These are phyloP conservation scores for Cylindrodendrum hubeiense DNA, from an alignment of 2,329 filamentous ascomycete species.

Conservation along the genomic window DNA sequence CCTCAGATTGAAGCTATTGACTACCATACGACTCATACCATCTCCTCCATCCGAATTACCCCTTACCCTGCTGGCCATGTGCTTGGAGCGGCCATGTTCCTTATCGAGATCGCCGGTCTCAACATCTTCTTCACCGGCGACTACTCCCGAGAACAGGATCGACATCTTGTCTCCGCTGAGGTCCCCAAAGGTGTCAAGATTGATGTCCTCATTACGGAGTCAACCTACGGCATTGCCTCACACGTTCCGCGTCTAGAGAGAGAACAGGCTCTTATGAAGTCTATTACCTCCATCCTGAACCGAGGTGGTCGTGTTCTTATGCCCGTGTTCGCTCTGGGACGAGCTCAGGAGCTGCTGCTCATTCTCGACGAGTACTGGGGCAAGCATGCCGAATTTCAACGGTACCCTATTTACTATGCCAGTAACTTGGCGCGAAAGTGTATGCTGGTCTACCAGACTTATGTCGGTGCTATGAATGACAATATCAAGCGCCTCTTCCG, in stretches of 20 bases:
- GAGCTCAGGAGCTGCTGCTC: slow-evolving; percentile 92
- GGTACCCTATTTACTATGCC: slow-evolving; percentile 96
- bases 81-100: slow-evolving; percentile 97
- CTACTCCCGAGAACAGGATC: slow-evolving; percentile 95
- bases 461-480: slow-evolving; percentile 98
- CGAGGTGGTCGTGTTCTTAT: slow-evolving; percentile 92
- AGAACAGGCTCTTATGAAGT: slow-evolving; percentile 94
- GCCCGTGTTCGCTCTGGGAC: slow-evolving; percentile 93
- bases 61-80: slow-evolving; percentile 98
- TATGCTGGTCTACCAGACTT: slow-evolving; percentile 99
- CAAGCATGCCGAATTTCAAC: slow-evolving; percentile 88
- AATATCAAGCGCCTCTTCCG: slow-evolving; percentile 97
- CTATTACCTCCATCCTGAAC: slow-evolving; percentile 90
- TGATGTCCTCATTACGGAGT: slow-evolving; percentile 97
- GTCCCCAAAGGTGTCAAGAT: slow-evolving; percentile 91
- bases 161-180: slow-evolving; percentile 93
- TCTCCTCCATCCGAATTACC: slow-evolving; percentile 95
- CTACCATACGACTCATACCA: slow-evolving; percentile 97
- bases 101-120: slow-evolving; percentile 95
- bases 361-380: slow-evolving; percentile 98
- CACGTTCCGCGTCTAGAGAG: slow-evolving; percentile 92
- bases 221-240: slow-evolving; percentile 95
- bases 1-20: slow-evolving; percentile 97
- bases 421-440: slow-evolving; percentile 95
- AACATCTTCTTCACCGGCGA: slow-evolving; percentile 98